Evolutionary conservation across 495 filamentous ascomycete species (phyloP), one percentile per base, ranked within the genome.

Genomic region (Diplogelasinospora grovesii): DNA sequence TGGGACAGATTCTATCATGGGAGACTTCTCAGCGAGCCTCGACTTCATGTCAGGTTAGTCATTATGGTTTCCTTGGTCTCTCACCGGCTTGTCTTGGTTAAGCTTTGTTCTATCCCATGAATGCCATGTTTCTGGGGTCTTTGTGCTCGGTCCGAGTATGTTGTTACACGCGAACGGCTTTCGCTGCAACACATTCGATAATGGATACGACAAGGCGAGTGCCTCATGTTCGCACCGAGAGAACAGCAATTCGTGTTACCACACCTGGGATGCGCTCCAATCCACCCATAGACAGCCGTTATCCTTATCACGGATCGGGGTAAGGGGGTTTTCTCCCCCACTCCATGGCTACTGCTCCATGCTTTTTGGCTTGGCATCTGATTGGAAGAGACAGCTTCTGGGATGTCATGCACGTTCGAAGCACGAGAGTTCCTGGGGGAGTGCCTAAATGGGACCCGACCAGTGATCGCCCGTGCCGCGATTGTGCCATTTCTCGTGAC

Each of bases 401-500:
- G 24, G 34, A 36, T 11, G 49, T 36, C 46, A 56, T 55, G 54
- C 50, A 36, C 42, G 31, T n/a, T 44, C 27, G 26, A 22, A 39
- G 41, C 40, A 39, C 38, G 27, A 35, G 36, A 35, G 36, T 29
- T 24, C 40, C 26, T 36, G 42, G 41, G n/a, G 49, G 27, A 26
- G 30, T 43, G 39, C 52, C 48, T 52, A 50, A 52, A 47, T 48
- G 52, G 46, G 33, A n/a, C 42, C 60, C 57, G 58, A 53, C 62
- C 59, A 65, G 64, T 65, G 56, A 57, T 41, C 35, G 46, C 42
- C 42, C 41, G 19, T 54, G 27, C 48, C 40, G 55, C 38, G 52
- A 65, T 65, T 60, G 57, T 61, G 62, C 47, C 44, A 65, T 64
- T 60, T 51, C 62, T 49, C 58, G 62, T 65, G 62, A 65, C 60